Conservation (phyloP, 306 rosid species). For the Cicer judaicum region DNA sequence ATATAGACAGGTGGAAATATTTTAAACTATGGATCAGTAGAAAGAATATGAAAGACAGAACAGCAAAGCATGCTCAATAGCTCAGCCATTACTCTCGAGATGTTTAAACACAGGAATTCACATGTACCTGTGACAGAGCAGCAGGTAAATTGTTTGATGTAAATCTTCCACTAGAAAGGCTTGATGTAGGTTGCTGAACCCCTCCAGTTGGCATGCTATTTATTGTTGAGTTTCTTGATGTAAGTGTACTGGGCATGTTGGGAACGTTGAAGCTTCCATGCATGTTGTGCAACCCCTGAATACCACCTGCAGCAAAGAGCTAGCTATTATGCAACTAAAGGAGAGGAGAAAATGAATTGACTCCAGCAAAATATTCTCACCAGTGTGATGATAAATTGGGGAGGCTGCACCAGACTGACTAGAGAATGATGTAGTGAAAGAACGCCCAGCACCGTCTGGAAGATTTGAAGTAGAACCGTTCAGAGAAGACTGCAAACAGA, state of each 20-base stretch:
- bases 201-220: slow-evolving; percentile 88
- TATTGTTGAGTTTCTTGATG: slow-evolving; percentile 84
- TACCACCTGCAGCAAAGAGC: slow-evolving; percentile 65
- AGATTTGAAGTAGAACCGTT: slow-evolving; percentile 93
- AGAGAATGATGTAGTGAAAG: slow-evolving; percentile 86
- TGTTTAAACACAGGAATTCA: not conserved
- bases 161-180: slow-evolving; percentile 90
- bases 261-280: slow-evolving; percentile 95
- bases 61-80: not conserved
- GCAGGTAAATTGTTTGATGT: slow-evolving; percentile 83
- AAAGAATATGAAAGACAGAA: slow-evolving; percentile 39
- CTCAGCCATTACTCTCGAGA: slow-evolving; percentile 18
- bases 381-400: slow-evolving; percentile 86
- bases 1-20: slow-evolving; percentile 10
- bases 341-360: slow-evolving; percentile 38
- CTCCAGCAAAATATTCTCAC: slow-evolving; percentile 61
- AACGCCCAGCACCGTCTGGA: slow-evolving; percentile 85
- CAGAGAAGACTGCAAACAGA: slow-evolving; percentile 80
- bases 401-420: slow-evolving; percentile 99
- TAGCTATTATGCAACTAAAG: slow-evolving; percentile 48
- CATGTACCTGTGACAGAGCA: slow-evolving; percentile 83
- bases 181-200: slow-evolving; percentile 89
- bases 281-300: slow-evolving; percentile 86
- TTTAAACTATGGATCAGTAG: not conserved
- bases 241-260: slow-evolving; percentile 72